These are phyloP conservation scores for Mucuna pruriens DNA, from an alignment of 306 rosid species.

Conservation along the genomic window DNA sequence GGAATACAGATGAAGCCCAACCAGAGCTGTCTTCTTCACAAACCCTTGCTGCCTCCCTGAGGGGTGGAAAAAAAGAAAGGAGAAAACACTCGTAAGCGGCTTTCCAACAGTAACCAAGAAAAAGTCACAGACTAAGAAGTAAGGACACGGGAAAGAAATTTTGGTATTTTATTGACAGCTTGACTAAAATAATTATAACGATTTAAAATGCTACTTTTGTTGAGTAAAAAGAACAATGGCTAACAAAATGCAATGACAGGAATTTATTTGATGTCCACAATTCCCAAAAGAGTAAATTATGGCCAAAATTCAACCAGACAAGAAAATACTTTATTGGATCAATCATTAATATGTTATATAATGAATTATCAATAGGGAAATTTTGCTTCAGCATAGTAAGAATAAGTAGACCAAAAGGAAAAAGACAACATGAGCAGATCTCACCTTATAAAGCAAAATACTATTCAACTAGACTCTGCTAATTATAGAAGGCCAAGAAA, in stretches of 20 bases:
- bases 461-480: neutral
- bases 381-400: slow-evolving; percentile 26
- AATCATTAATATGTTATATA: neutral
- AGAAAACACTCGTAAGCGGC: slow-evolving; percentile 40
- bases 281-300: neutral
- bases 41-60: slow-evolving; percentile 76
- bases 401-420: neutral
- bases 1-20: slow-evolving; percentile 91
- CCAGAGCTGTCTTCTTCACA: slow-evolving; percentile 69
- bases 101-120: slow-evolving; percentile 23
- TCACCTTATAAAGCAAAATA: slow-evolving; percentile 7
- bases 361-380: neutral
- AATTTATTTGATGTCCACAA: slow-evolving; percentile 1
- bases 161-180: slow-evolving; percentile 12
- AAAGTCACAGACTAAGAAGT: neutral
- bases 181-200: neutral
- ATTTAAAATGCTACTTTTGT: neutral
- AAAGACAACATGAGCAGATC: slow-evolving; percentile 11
- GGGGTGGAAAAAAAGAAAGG: neutral
- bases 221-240: neutral
- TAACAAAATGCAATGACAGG: slow-evolving; percentile 26
- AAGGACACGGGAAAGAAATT: neutral
- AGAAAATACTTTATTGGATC: slow-evolving; percentile 11
- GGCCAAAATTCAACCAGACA: slow-evolving; percentile 17
- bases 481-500: slow-evolving; percentile 29